phyloP scores from a whole-genome alignment of 768 basidiomycete genomes.

The Termitomyces titanicus region DNA sequence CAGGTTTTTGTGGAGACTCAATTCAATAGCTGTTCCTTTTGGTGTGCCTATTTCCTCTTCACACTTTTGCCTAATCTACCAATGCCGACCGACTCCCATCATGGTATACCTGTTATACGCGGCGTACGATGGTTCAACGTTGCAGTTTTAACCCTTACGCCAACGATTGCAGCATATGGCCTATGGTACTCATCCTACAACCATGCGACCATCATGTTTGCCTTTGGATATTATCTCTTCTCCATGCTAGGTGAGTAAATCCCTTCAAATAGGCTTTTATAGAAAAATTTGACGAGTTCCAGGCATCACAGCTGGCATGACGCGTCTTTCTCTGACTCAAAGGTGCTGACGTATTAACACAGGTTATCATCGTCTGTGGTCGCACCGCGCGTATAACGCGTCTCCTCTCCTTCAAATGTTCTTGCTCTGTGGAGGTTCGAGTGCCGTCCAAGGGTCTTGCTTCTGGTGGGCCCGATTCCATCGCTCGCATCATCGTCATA shows the following conservation, averaged over 20 bases:
- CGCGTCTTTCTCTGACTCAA: slow-evolving; percentile 22
- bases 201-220: slow-evolving; percentile 55
- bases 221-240: slow-evolving; percentile 72
- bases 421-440: slow-evolving; percentile 71
- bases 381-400: slow-evolving; percentile 81
- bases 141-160: slow-evolving; percentile 64
- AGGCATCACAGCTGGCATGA: slow-evolving; percentile 48
- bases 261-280: slow-evolving; percentile 10
- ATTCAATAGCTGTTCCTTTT: background rate
- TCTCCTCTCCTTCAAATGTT: slow-evolving; percentile 66
- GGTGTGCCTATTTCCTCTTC: background rate
- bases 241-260: slow-evolving; percentile 71
- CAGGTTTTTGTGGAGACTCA: background rate
- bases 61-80: background rate
- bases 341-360: background rate
- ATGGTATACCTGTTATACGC: slow-evolving; percentile 43
- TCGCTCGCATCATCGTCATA: slow-evolving; percentile 80
- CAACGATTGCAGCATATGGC: slow-evolving; percentile 69
- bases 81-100: slow-evolving; percentile 15
- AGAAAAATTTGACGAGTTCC: slow-evolving; percentile 11
- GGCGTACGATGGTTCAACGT: slow-evolving; percentile 79
- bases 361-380: slow-evolving; percentile 86
- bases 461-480: slow-evolving; percentile 86
- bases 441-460: slow-evolving; percentile 84
- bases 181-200: slow-evolving; percentile 42